Evolutionary conservation across 257 asterid species (phyloP).

Genomic region (Euphrasia confusa): DNA sequence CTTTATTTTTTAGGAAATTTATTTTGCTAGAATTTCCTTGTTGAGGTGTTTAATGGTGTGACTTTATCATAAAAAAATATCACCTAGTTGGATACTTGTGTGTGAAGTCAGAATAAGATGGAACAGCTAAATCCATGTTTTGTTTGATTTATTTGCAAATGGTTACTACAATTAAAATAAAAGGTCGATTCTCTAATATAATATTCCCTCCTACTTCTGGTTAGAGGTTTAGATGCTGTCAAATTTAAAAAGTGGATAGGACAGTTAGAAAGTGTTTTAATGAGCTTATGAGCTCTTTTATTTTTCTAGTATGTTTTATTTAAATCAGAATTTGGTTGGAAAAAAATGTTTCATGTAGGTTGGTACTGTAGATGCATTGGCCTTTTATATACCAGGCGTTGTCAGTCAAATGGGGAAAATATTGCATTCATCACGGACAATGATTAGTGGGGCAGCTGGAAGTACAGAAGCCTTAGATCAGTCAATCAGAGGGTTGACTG

Average conservation of each 20-base stretch:
- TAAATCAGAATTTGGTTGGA: neutral
- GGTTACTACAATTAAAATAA: constrained; percentile 11
- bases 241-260: neutral
- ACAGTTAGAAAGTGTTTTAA: neutral
- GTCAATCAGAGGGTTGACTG: constrained; percentile 70
- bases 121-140: constrained; percentile 10
- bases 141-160: constrained; percentile 5
- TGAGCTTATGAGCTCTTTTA: neutral
- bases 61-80: constrained; percentile 7
- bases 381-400: constrained; percentile 93
- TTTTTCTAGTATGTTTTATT: neutral
- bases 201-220: neutral
- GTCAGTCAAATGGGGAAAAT: constrained; percentile 91
- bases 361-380: constrained; percentile 89
- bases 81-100: neutral
- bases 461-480: constrained; percentile 72
- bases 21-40: constrained; percentile 20
- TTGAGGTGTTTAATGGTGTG: constrained; percentile 1
- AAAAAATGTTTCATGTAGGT: constrained; percentile 44
- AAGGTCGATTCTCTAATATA: neutral
- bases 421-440: constrained; percentile 62
- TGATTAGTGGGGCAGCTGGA: constrained; percentile 96
- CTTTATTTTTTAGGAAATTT: constrained; percentile 25
- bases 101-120: neutral
- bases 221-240: neutral